Evolutionary conservation across 208 protist genomes (phyloP).

Genomic region (Trypanosoma lewisi): DNA sequence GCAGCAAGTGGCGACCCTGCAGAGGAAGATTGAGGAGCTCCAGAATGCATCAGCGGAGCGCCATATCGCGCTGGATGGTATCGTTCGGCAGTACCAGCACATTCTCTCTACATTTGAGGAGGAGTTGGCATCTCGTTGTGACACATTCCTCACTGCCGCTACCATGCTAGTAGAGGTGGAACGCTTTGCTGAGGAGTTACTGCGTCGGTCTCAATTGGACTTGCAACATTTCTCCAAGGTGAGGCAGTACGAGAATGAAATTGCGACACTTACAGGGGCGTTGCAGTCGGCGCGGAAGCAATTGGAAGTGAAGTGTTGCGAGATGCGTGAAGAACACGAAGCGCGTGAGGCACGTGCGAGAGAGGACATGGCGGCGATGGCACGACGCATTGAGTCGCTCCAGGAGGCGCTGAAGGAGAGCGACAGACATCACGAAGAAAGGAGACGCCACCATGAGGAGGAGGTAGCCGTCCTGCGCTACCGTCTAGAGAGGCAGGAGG

Average conservation of each 20-base stretch:
- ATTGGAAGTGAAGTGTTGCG: neutral
- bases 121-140: conserved; percentile 5
- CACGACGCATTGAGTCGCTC: conserved; percentile 16
- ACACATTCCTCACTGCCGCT: conserved; percentile 32
- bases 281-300: neutral
- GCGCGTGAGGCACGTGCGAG: conserved; percentile 6
- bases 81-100: conserved; percentile 28
- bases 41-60: neutral
- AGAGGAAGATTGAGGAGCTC: neutral
- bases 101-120: conserved; percentile 30
- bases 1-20: conserved; percentile 5
- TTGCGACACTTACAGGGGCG: conserved; percentile 1
- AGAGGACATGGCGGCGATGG: conserved; percentile 1
- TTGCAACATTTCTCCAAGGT: neutral
- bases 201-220: conserved; percentile 33
- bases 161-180: conserved; percentile 39
- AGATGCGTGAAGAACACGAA: conserved; percentile 11
- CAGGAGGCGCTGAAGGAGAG: conserved; percentile 4
- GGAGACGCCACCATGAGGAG: conserved; percentile 12
- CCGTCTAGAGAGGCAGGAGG: conserved; percentile 9
- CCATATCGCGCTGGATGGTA: neutral
- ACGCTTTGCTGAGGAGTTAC: conserved; percentile 31
- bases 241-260: neutral
- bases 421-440: conserved; percentile 6
- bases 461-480: conserved; percentile 2